A percentile compares a stretch with the other conserved stretches of the same genome.
Evolutionary conservation across 768 basidiomycete species (phyloP).

Genomic region (Tricholoma saponaceum): DNA sequence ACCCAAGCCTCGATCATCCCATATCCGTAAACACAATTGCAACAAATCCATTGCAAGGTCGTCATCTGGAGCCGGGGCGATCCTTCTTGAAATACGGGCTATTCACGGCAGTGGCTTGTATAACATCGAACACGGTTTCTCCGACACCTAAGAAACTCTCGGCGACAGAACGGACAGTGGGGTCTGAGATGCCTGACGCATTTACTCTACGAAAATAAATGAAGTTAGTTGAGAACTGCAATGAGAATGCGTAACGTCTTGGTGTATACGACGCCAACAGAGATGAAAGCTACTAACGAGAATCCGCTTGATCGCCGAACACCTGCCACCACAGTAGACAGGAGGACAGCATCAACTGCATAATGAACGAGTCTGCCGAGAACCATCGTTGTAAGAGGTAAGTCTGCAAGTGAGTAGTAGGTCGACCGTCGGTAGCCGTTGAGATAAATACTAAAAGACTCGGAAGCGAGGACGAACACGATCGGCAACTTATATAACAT

Average conservation of each 20-base stretch:
- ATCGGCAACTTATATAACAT: background rate
- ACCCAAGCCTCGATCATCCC: background rate
- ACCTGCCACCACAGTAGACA: constrained; percentile 90
- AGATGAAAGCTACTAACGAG: constrained; percentile 51
- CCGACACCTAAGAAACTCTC: constrained; percentile 84
- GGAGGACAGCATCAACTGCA: constrained; percentile 74
- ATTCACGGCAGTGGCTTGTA: constrained; percentile 82
- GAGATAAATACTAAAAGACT: background rate
- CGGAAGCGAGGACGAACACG: background rate
- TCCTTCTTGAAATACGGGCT: constrained; percentile 76
- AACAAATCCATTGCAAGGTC: constrained; percentile 12
- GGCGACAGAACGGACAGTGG: constrained; percentile 69
- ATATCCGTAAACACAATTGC: background rate
- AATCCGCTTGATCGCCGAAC: constrained; percentile 89
- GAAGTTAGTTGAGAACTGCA: constrained; percentile 1
- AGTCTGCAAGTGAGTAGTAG: background rate
- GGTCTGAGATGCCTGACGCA: constrained; percentile 67
- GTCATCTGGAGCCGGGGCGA: constrained; percentile 30
- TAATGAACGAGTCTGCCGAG: constrained; percentile 81
- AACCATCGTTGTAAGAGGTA: constrained; percentile 33
- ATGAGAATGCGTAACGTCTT: background rate
- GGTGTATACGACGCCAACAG: constrained; percentile 1
- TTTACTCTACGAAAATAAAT: constrained; percentile 47
- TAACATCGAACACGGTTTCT: constrained; percentile 84
- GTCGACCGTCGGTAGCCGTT: background rate